Evolutionary conservation across 2,329 filamentous ascomycete genomes (phyloP).

Genomic region (Penicillium hordei): DNA sequence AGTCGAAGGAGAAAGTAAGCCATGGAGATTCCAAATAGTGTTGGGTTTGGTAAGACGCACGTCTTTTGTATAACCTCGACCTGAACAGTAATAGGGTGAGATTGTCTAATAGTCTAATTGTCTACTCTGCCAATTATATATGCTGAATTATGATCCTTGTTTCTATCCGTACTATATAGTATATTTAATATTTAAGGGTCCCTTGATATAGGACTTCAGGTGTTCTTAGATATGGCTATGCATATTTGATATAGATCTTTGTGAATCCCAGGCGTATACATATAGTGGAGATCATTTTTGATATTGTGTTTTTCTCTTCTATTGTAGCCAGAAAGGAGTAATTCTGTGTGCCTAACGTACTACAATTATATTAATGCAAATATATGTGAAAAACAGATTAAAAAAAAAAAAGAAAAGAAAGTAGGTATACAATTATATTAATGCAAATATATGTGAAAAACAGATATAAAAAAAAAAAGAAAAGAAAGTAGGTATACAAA

Average conservation of each 20-base stretch:
- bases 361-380: not conserved
- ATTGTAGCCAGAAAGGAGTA: not conserved
- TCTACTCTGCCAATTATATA: not conserved
- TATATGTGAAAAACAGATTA: not conserved
- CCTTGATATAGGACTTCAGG: too few species aligned
- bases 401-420: not conserved
- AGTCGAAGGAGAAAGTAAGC: not conserved
- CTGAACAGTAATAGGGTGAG: not conserved
- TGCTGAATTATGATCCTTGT: not conserved
- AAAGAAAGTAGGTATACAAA: not conserved
- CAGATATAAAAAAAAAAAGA: not conserved
- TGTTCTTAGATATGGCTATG: not conserved
- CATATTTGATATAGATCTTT: not conserved
- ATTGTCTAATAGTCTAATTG: not conserved
- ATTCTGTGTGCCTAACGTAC: not conserved
- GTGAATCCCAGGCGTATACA: not conserved
- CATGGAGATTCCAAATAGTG: not conserved
- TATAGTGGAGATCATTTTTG: not conserved
- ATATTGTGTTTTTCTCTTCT: not conserved
- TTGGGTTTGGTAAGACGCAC: not conserved
- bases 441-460: not conserved
- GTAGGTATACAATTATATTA: not conserved
- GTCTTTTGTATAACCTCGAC: not conserved
- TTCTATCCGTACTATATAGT: too few species aligned
- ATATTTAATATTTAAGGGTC: not conserved